These are phyloP conservation scores for Naganishia kalamii DNA, from an alignment of 768 basidiomycete genomes.

Conservation along the genomic window DNA sequence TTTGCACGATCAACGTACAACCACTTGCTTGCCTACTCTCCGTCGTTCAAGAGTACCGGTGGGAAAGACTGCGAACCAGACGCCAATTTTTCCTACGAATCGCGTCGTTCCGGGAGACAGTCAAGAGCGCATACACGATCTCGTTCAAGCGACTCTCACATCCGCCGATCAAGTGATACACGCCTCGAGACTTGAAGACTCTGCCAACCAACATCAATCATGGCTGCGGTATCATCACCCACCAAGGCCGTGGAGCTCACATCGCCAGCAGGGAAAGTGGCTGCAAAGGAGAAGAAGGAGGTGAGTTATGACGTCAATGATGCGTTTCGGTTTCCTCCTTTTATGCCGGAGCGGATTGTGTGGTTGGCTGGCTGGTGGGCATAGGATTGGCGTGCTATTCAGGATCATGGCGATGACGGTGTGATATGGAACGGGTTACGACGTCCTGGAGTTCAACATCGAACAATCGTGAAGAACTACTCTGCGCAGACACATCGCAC, in stretches of 20 bases:
- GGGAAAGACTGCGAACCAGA: too few relatives aligned
- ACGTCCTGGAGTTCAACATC: too few relatives aligned
- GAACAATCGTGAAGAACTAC: too few relatives aligned
- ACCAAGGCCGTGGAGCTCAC: neutral
- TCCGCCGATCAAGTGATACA: neutral
- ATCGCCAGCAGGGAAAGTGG: neutral
- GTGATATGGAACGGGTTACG: too few relatives aligned
- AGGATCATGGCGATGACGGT: too few relatives aligned
- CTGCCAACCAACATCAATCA: neutral
- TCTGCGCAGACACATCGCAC: too few relatives aligned
- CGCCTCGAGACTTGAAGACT: neutral
- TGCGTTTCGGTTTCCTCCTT: neutral
- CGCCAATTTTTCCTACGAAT: too few relatives aligned
- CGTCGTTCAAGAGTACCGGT: too few relatives aligned
- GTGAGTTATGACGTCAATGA: constrained; percentile 15
- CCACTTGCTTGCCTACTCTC: too few relatives aligned
- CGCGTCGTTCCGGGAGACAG: too few relatives aligned
- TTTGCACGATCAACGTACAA: too few relatives aligned
- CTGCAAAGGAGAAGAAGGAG: constrained; percentile 16
- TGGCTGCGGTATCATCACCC: neutral
- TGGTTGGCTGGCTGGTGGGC: neutral
- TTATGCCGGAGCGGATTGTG: neutral
- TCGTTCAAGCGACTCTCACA: neutral
- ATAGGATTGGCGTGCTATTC: too few relatives aligned
- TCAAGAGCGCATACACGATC: neutral